phyloP scores from a whole-genome alignment of 2,329 filamentous ascomycete species.

The Alternaria sp. region DNA sequence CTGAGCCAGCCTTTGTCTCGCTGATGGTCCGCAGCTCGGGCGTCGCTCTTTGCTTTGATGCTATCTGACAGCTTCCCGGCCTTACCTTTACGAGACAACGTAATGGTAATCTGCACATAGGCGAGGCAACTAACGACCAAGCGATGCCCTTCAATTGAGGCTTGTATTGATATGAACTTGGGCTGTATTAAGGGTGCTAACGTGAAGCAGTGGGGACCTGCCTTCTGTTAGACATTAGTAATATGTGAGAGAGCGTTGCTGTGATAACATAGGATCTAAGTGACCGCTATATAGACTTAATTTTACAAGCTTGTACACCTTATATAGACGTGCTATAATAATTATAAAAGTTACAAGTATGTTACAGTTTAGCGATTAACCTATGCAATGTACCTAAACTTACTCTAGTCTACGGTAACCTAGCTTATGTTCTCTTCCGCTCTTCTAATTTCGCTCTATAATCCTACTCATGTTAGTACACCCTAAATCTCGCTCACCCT shows the following conservation, averaged over 20 bases:
- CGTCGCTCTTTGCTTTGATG: not conserved
- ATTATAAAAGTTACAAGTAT: not conserved
- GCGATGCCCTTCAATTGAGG: not conserved
- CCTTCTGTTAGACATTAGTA: not conserved
- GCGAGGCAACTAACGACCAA: not conserved
- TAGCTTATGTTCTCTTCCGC: not conserved
- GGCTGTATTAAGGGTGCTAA: not conserved
- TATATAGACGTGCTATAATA: not conserved
- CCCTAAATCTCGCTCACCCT: not conserved
- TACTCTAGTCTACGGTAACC: not conserved
- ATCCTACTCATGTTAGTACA: slow-evolving; percentile 1
- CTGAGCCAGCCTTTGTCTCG: not conserved
- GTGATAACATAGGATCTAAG: not conserved
- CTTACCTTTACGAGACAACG: not conserved
- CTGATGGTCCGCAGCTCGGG: not conserved
- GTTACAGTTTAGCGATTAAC: not conserved
- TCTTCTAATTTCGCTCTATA: slow-evolving; percentile 2
- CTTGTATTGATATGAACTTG: not conserved
- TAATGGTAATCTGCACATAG: not conserved
- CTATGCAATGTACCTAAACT: not conserved
- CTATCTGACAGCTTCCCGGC: not conserved
- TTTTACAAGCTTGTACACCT: not conserved
- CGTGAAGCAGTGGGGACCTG: not conserved
- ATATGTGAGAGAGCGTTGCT: not conserved
- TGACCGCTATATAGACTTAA: not conserved